Evolutionary conservation across 768 basidiomycete species (phyloP).

Genomic region (Lactifluus echinatus): DNA sequence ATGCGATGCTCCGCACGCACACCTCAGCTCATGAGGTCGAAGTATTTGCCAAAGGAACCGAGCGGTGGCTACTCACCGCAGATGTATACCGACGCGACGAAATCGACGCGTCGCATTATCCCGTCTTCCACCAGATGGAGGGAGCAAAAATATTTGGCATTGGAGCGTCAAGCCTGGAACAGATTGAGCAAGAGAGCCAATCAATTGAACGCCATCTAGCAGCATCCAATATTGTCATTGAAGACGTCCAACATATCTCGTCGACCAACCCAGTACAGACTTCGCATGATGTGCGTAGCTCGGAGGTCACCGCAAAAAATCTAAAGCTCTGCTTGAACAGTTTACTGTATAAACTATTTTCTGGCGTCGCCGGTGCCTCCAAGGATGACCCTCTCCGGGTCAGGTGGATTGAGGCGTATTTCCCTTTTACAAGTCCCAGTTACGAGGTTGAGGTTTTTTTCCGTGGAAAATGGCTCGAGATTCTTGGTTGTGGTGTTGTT

Average conservation of each 20-base stretch:
- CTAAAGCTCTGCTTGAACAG: constrained; percentile 86
- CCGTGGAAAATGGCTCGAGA: constrained; percentile 94
- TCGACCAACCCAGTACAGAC: constrained; percentile 74
- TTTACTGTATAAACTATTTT: constrained; percentile 77
- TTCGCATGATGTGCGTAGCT: constrained; percentile 63
- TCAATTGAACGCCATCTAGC: constrained; percentile 51
- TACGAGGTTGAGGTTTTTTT: constrained; percentile 98
- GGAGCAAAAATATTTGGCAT: constrained; percentile 77
- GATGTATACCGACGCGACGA: constrained; percentile 98
- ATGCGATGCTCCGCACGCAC: constrained; percentile 91
- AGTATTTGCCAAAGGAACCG: constrained; percentile 65
- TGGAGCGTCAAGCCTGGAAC: constrained; percentile 45
- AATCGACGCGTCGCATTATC: constrained; percentile 94
- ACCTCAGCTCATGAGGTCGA: constrained; percentile 99
- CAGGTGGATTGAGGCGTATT: constrained; percentile 96
- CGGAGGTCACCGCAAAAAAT: constrained; percentile 71
- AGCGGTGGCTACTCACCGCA: constrained; percentile 85
- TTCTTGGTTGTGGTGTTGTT: constrained; percentile 89
- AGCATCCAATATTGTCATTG: constrained; percentile 71
- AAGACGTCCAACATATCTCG: constrained; percentile 72
- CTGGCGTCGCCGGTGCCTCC: constrained; percentile 41
- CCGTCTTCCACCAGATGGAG: constrained; percentile 98
- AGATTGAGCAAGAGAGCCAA: constrained; percentile 65
- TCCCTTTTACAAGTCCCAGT: constrained; percentile 96
- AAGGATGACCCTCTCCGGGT: constrained; percentile 70